Evolutionary conservation across 495 filamentous ascomycete genomes (phyloP).

Genomic region (Lophiostoma macrostomum): DNA sequence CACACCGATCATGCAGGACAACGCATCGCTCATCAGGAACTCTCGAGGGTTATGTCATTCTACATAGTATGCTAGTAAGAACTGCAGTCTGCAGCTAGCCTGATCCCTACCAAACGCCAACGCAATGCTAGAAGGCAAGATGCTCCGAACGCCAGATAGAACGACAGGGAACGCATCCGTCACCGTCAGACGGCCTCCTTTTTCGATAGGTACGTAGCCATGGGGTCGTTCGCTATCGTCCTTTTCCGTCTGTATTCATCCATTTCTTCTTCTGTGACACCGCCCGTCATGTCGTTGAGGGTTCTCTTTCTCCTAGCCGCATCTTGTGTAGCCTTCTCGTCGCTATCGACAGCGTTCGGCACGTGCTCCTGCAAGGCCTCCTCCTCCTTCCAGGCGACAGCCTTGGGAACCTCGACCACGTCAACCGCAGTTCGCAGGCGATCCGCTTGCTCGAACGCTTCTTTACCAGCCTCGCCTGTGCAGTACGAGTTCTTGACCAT

Average conservation of each 20-base stretch:
- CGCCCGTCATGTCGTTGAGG: slow-evolving; percentile 69
- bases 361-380: slow-evolving; percentile 36
- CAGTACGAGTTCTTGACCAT: slow-evolving; percentile 95
- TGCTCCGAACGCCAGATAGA: neutral
- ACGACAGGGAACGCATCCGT: neutral
- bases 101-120: slow-evolving; percentile 18
- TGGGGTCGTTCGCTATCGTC: slow-evolving; percentile 72
- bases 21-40: slow-evolving; percentile 30
- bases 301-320: slow-evolving; percentile 62
- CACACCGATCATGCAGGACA: slow-evolving; percentile 30
- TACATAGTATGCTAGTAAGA: slow-evolving; percentile 9
- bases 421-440: slow-evolving; percentile 53
- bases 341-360: slow-evolving; percentile 37
- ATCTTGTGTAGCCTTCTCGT: slow-evolving; percentile 41
- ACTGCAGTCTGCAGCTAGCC: slow-evolving; percentile 3
- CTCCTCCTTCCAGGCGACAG: slow-evolving; percentile 41
- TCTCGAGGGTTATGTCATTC: slow-evolving; percentile 21
- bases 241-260: slow-evolving; percentile 76
- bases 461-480: slow-evolving; percentile 81
- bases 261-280: slow-evolving; percentile 75
- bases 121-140: slow-evolving; percentile 24
- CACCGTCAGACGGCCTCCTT: slow-evolving; percentile 46
- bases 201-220: slow-evolving; percentile 71
- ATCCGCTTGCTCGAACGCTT: slow-evolving; percentile 66
- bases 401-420: slow-evolving; percentile 35